These are phyloP conservation scores for Colletotrichum acutatum DNA, from an alignment of 2,329 filamentous ascomycete genomes.

Conservation along the genomic window DNA sequence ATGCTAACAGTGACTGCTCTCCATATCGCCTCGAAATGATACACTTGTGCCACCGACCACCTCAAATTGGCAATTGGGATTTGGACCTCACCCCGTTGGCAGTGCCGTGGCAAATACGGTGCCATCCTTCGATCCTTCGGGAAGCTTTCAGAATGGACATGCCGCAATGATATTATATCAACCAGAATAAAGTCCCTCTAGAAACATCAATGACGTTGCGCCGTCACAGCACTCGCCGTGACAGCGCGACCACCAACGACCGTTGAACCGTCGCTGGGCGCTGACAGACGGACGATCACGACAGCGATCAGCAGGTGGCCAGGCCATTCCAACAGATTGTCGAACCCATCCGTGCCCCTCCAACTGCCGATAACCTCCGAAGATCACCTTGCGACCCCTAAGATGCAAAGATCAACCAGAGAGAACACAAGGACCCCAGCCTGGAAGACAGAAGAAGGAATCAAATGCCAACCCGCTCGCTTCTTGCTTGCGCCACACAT, in stretches of 20 bases:
- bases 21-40: background rate
- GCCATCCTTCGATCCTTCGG: no score
- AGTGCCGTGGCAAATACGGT: background rate
- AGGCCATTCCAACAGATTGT: conserved; percentile 18
- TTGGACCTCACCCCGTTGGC: background rate
- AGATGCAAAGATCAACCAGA: conserved; percentile 24
- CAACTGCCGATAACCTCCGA: conserved; percentile 35
- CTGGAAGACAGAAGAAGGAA: background rate
- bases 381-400: conserved; percentile 17
- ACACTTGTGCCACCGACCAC: background rate
- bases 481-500: conserved; percentile 15
- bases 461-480: background rate
- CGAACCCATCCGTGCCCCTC: background rate
- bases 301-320: conserved; percentile 24
- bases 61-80: background rate
- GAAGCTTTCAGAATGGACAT: background rate
- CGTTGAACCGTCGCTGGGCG: background rate
- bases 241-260: background rate
- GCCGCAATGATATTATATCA: background rate
- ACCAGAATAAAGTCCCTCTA: background rate
- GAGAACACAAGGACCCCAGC: conserved; percentile 3
- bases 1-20: background rate
- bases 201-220: background rate
- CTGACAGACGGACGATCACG: background rate
- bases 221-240: background rate